Percentiles rank a stretch among this genome's conserved stretches.
phyloP scores from a whole-genome alignment of 2,329 filamentous ascomycete genomes.

The Penicillium sp. region DNA sequence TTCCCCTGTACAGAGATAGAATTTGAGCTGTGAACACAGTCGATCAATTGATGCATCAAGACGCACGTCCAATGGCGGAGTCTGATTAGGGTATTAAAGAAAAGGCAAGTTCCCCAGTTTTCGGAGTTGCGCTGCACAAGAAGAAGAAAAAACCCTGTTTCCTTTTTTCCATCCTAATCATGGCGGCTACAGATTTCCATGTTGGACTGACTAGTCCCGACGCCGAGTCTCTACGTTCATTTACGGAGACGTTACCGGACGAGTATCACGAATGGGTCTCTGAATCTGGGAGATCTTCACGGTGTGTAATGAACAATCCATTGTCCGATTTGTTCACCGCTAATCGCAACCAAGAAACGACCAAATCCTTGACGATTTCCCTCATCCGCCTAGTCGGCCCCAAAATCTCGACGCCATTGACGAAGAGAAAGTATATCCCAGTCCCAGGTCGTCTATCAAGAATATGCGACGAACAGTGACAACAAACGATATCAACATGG shows the following conservation, averaged over 20 bases:
- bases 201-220: constrained; percentile 14
- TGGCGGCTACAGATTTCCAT: constrained; percentile 16
- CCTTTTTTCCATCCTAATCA: background rate
- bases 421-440: constrained; percentile 19
- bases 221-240: constrained; percentile 19
- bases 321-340: background rate
- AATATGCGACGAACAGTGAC: constrained; percentile 28
- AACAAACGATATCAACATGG: constrained; percentile 18
- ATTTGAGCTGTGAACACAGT: background rate
- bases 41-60: constrained; percentile 24
- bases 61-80: background rate
- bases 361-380: constrained; percentile 25
- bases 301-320: constrained; percentile 2
- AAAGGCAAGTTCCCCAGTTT: background rate
- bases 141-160: background rate
- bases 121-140: background rate
- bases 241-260: constrained; percentile 15
- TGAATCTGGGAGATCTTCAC: constrained; percentile 16
- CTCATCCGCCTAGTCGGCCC: constrained; percentile 20
- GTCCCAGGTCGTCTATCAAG: constrained; percentile 25
- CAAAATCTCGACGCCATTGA: constrained; percentile 15
- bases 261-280: constrained; percentile 25
- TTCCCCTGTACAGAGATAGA: background rate
- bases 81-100: constrained; percentile 14
- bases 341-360: constrained; percentile 10